These are phyloP conservation scores for Penicillium glabrum DNA, from an alignment of 2,329 filamentous ascomycete species.

Conservation along the genomic window DNA sequence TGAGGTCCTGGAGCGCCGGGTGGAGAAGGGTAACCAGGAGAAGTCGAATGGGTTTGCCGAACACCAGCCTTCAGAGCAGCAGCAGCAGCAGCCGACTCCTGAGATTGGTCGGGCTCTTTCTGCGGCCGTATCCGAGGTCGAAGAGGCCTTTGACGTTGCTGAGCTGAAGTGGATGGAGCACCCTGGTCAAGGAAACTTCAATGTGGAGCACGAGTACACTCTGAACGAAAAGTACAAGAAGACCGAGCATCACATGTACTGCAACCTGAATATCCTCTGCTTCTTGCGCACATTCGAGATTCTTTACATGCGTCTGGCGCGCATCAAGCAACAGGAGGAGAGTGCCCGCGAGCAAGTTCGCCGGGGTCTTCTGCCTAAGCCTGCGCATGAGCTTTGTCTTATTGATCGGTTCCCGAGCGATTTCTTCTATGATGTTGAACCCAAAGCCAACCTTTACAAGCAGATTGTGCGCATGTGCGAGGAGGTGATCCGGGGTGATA, in stretches of 20 bases:
- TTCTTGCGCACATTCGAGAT: slow-evolving; percentile 93
- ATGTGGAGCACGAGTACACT: slow-evolving; percentile 66
- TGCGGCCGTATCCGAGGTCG: slow-evolving; percentile 50
- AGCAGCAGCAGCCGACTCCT: slow-evolving; percentile 88
- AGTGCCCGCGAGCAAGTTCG: slow-evolving; percentile 72
- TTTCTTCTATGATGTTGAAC: slow-evolving; percentile 69
- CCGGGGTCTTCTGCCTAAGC: slow-evolving; percentile 72
- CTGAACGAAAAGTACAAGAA: slow-evolving; percentile 77
- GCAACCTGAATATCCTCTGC: slow-evolving; percentile 86
- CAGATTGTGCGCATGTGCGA: slow-evolving; percentile 84
- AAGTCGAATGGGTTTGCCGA: slow-evolving; percentile 68
- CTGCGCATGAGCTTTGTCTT: slow-evolving; percentile 80
- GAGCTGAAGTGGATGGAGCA: slow-evolving; percentile 61
- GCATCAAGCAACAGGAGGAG: slow-evolving; percentile 76
- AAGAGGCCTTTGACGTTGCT: slow-evolving; percentile 52
- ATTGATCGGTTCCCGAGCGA: slow-evolving; percentile 72
- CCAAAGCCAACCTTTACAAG: slow-evolving; percentile 73
- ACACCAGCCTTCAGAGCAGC: slow-evolving; percentile 63
- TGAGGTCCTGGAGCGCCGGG: slow-evolving; percentile 78
- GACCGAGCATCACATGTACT: slow-evolving; percentile 83
- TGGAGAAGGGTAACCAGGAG: slow-evolving; percentile 68
- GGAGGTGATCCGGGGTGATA: slow-evolving; percentile 77
- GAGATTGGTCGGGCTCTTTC: slow-evolving; percentile 55
- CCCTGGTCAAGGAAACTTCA: slow-evolving; percentile 56
- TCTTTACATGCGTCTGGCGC: slow-evolving; percentile 80